phyloP scores from a whole-genome alignment of 345 rosid genomes.

The Salix viminalis region DNA sequence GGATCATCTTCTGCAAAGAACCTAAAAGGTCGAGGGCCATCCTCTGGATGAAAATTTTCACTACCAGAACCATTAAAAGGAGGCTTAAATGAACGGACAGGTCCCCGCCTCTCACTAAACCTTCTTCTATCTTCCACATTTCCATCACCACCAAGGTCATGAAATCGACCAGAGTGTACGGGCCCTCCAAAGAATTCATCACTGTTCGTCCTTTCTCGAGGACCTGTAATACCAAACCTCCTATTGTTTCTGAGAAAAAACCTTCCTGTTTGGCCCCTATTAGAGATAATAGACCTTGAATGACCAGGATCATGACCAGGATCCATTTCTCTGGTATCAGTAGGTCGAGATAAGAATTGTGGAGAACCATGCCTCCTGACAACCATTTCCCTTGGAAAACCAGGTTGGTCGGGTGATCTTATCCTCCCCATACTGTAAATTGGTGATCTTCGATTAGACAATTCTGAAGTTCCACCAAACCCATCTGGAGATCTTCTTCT shows the following conservation, averaged over 20 bases:
- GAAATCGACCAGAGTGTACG: slow-evolving; percentile 53
- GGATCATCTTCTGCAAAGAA: slow-evolving; percentile 41
- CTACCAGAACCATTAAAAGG: slow-evolving; percentile 42
- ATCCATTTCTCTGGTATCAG: slow-evolving; percentile 52
- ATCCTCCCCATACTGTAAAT: slow-evolving; percentile 54
- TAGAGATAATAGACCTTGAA: slow-evolving; percentile 48
- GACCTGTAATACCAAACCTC: slow-evolving; percentile 48
- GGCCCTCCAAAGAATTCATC: slow-evolving; percentile 59
- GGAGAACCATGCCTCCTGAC: slow-evolving; percentile 71
- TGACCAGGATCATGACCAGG: slow-evolving; percentile 31
- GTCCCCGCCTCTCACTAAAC: slow-evolving; percentile 59
- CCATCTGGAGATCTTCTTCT: slow-evolving; percentile 73
- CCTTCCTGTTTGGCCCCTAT: slow-evolving; percentile 61
- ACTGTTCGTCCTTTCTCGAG: slow-evolving; percentile 52
- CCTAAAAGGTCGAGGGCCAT: slow-evolving; percentile 53
- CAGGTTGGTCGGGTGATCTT: slow-evolving; percentile 62
- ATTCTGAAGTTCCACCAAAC: slow-evolving; percentile 54
- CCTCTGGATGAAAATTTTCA: slow-evolving; percentile 45
- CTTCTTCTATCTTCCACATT: slow-evolving; percentile 61
- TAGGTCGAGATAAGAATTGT: slow-evolving; percentile 46
- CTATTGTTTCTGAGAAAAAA: slow-evolving; percentile 50
- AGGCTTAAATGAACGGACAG: slow-evolving; percentile 58
- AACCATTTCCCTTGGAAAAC: slow-evolving; percentile 52
- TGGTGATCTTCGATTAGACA: slow-evolving; percentile 58
- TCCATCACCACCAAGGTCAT: slow-evolving; percentile 53